A percentile compares a stretch with the other conserved stretches of the same genome.
phyloP scores from a whole-genome alignment of 345 rosid genomes.

The Microcos paniculata region DNA sequence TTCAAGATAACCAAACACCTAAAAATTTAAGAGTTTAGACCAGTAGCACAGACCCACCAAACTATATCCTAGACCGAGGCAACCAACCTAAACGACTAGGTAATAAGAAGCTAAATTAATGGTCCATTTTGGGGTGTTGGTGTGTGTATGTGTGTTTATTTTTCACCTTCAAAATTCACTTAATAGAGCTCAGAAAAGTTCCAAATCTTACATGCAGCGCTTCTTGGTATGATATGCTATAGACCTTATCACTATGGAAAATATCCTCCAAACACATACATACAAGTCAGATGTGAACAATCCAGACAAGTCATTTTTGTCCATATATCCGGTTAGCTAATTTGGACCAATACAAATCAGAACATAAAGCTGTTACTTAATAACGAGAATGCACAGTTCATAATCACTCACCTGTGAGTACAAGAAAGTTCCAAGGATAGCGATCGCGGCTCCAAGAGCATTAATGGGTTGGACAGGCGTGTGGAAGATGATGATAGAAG shows the following conservation, averaged over 20 bases:
- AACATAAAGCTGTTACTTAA: not conserved
- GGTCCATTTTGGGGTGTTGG: not conserved
- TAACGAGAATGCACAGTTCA: not conserved
- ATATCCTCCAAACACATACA: not conserved
- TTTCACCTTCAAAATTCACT: not conserved
- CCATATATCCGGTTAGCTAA: not conserved
- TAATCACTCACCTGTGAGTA: constrained; percentile 78
- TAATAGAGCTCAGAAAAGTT: not conserved
- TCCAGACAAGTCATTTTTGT: not conserved
- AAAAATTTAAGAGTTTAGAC: not conserved
- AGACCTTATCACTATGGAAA: not conserved
- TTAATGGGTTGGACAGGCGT: constrained; percentile 95
- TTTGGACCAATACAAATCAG: not conserved
- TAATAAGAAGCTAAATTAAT: not conserved
- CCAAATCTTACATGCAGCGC: not conserved
- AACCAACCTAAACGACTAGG: not conserved
- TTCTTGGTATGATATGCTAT: not conserved
- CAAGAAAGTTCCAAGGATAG: constrained; percentile 92
- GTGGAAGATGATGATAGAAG: constrained; percentile 96
- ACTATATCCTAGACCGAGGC: not conserved
- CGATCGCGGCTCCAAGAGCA: constrained; percentile 95
- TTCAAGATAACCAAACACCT: not conserved
- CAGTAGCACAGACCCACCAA: not conserved
- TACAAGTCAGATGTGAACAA: not conserved
- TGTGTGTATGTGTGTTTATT: not conserved